phyloP scores from a whole-genome alignment of 140 eudicot genomes.

The Flaveria floridana region DNA sequence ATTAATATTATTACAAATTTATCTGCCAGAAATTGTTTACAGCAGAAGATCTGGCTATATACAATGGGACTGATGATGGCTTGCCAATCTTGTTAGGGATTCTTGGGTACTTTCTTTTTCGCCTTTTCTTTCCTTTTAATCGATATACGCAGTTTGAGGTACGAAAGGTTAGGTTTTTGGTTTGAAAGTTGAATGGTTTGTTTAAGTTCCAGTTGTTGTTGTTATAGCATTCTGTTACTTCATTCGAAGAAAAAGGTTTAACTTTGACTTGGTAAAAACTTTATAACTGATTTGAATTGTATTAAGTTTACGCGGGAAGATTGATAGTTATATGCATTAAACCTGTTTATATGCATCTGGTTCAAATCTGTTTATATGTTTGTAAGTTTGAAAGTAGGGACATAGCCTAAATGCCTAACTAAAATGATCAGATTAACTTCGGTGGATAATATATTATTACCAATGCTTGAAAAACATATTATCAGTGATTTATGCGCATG shows the following conservation, averaged over 20 bases:
- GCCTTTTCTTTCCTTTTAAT: slow-evolving; percentile 8
- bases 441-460: background rate
- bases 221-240: background rate
- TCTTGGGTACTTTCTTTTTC: slow-evolving; percentile 59
- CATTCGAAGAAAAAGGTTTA: background rate
- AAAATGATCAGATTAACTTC: too few relatives aligned
- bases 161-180: background rate
- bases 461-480: background rate
- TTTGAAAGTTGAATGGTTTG: background rate
- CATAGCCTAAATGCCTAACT: too few relatives aligned
- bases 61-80: slow-evolving; percentile 65
- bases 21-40: slow-evolving; percentile 58
- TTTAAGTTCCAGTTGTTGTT: background rate
- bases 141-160: background rate
- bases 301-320: background rate
- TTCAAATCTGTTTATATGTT: background rate
- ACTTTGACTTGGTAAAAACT: background rate
- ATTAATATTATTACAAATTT: background rate
- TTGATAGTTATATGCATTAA: background rate
- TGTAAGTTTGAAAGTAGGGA: background rate
- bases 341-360: too few relatives aligned
- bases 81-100: slow-evolving; percentile 78
- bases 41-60: slow-evolving; percentile 61
- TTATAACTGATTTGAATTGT: too few relatives aligned
- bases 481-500: slow-evolving; percentile 7